Conservation (phyloP, 129 eudicot species). For the Flaveria trinervia region DNA sequence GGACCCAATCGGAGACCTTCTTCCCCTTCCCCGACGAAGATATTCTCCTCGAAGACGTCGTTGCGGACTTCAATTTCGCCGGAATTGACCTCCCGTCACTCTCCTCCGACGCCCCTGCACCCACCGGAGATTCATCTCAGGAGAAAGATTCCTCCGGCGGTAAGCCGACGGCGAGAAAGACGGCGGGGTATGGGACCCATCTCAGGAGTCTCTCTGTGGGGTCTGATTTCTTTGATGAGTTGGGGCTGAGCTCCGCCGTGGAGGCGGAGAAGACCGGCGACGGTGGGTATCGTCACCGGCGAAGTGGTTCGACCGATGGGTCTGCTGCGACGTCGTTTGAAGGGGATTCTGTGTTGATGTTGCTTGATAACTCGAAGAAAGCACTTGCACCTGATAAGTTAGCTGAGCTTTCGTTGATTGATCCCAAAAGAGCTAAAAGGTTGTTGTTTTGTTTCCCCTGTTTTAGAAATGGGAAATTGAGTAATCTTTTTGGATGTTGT, state of each 20-base stretch:
- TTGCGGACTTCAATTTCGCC: constrained; percentile 59
- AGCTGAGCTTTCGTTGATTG: constrained; percentile 82
- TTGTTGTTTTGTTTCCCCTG: constrained; percentile 9
- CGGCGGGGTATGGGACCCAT: no score
- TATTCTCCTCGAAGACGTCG: constrained; percentile 64
- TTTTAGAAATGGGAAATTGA: background rate
- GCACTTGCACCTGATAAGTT: constrained; percentile 65
- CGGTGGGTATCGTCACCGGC: no score
- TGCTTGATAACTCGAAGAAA: constrained; percentile 54
- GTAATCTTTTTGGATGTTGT: background rate
- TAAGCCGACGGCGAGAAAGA: no score
- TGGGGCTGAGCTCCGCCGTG: no score
- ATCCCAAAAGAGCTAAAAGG: constrained; percentile 95
- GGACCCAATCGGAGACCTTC: constrained; percentile 82
- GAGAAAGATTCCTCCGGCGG: no score
- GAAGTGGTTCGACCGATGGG: no score
- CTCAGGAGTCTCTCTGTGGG: no score
- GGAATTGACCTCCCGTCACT: constrained; percentile 42
- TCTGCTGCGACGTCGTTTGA: no score
- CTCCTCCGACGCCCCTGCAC: background rate
- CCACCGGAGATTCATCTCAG: no score
- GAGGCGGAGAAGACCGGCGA: no score
- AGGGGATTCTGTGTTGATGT: no score
- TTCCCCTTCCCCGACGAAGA: constrained; percentile 72
- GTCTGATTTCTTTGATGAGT: no score